Evolutionary conservation across 2,329 filamentous ascomycete species (phyloP).

Genomic region (Verticillium longisporum): DNA sequence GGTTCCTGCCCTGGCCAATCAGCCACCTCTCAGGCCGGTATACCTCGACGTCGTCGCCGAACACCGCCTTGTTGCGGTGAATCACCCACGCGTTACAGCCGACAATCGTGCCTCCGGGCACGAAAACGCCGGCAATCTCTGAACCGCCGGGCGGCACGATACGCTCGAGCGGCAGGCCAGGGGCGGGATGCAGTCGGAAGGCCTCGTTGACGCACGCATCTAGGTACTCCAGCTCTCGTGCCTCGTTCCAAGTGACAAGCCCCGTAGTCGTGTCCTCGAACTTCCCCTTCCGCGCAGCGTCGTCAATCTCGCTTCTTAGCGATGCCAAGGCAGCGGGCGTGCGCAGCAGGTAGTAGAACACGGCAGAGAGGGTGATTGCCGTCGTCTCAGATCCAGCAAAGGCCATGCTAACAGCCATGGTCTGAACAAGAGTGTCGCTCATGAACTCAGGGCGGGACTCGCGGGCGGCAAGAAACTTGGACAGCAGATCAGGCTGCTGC

Average conservation of each 20-base stretch:
- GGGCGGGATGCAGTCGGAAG: conserved; percentile 68
- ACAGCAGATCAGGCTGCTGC: conserved; percentile 54
- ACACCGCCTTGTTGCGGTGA: conserved; percentile 60
- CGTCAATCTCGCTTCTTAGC: conserved; percentile 57
- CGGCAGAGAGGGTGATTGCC: conserved; percentile 62
- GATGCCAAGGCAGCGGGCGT: conserved; percentile 47
- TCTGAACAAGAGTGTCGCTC: conserved; percentile 61
- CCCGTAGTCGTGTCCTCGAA: conserved; percentile 47
- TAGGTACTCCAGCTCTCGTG: conserved; percentile 65
- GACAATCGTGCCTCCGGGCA: conserved; percentile 66
- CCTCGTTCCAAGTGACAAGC: conserved; percentile 63
- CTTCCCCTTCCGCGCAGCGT: conserved; percentile 41
- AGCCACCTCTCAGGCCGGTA: conserved; percentile 66
- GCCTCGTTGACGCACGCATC: conserved; percentile 74
- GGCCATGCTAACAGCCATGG: conserved; percentile 65
- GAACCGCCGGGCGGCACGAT: conserved; percentile 60
- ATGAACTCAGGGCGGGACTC: conserved; percentile 65
- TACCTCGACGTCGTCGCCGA: conserved; percentile 57
- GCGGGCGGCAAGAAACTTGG: conserved; percentile 65
- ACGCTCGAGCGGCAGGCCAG: conserved; percentile 66
- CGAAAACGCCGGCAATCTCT: conserved; percentile 53
- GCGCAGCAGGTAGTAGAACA: conserved; percentile 70
- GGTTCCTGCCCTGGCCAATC: conserved; percentile 24
- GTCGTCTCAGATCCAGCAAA: conserved; percentile 76
- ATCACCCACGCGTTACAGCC: conserved; percentile 72